Evolutionary conservation across 169 alveolate genomes (phyloP).

Genomic region (Plasmodium knowlesi): DNA sequence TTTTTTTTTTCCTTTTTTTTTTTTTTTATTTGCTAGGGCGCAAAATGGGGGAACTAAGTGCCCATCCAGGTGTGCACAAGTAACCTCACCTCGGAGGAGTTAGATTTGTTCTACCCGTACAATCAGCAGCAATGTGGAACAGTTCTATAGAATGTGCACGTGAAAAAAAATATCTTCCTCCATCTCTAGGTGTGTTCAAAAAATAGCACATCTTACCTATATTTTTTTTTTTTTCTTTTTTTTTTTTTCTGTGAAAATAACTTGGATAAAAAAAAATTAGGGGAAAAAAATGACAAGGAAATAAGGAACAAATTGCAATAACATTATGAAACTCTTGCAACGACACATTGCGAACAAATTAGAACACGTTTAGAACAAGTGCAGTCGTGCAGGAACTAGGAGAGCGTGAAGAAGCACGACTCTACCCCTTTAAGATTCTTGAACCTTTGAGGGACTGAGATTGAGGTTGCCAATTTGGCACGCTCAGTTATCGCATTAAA

Average conservation of each 20-base stretch:
- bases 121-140: background rate
- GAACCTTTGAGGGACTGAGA: background rate
- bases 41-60: background rate
- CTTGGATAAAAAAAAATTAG: background rate
- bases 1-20: background rate
- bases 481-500: background rate
- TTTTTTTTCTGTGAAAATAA: background rate
- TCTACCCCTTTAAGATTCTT: background rate
- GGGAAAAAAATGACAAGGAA: background rate
- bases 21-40: background rate
- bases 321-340: no score
- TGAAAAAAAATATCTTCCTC: background rate
- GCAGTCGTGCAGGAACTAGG: background rate
- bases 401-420: background rate
- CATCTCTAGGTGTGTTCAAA: background rate
- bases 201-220: background rate
- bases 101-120: background rate
- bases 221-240: background rate
- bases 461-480: background rate
- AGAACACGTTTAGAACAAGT: background rate
- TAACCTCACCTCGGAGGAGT: background rate
- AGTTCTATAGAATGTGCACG: background rate
- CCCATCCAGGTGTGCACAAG: background rate
- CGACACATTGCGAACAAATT: background rate
- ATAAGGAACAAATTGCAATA: background rate